phyloP scores from a whole-genome alignment of 176 grass and related monocot species.

The Triticum urartu region DNA sequence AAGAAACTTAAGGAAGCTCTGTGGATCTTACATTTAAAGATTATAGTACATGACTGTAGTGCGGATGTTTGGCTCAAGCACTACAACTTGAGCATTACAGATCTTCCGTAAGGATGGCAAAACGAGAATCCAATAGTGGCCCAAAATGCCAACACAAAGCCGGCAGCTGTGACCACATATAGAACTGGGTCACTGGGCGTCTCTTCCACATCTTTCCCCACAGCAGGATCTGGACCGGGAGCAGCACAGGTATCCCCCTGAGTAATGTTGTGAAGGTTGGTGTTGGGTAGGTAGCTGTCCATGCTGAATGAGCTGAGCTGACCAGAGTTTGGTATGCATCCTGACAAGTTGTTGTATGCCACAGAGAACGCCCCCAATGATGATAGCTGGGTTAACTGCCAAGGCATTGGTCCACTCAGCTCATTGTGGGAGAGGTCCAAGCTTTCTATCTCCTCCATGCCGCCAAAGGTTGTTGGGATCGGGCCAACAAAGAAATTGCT shows the following conservation, averaged over 20 bases:
- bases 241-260: neutral
- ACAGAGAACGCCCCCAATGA: conserved; percentile 14
- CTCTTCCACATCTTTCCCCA: too few species aligned
- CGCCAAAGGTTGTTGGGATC: neutral
- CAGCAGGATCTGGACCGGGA: neutral
- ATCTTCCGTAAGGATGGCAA: neutral
- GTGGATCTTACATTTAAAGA: too few species aligned
- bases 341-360: conserved; percentile 31
- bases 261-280: neutral
- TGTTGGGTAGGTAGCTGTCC: neutral
- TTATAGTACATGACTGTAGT: too few species aligned
- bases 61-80: too few species aligned
- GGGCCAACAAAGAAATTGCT: neutral
- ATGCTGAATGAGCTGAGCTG: neutral
- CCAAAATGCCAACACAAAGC: neutral
- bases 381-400: neutral
- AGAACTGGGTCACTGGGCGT: neutral
- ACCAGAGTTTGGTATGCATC: neutral
- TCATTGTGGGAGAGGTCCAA: neutral
- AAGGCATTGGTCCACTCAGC: neutral
- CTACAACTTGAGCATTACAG: neutral
- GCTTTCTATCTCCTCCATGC: neutral
- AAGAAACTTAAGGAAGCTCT: too few species aligned
- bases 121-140: neutral
- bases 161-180: neutral